Evolutionary conservation across 2,329 filamentous ascomycete species (phyloP).

Genomic region (Arthrobotrys sphaeroides): DNA sequence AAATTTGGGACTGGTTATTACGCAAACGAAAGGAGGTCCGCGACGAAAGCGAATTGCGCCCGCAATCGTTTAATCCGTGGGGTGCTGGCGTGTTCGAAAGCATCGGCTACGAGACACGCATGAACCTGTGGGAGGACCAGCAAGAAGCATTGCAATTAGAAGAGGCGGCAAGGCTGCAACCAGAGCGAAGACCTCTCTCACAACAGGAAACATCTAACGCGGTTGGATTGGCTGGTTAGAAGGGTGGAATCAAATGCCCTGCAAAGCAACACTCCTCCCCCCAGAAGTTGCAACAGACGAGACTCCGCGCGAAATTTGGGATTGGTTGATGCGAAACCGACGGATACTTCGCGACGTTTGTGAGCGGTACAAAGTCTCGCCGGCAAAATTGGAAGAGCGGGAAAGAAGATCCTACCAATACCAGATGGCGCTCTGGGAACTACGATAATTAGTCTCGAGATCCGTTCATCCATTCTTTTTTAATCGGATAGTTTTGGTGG

Average conservation of each 20-base stretch:
- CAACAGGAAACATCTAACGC: neutral
- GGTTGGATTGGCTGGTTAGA: neutral
- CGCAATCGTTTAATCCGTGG: conserved; percentile 38
- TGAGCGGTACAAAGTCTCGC: neutral
- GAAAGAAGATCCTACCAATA: conserved; percentile 7
- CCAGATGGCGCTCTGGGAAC: neutral
- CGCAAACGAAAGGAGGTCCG: conserved; percentile 42
- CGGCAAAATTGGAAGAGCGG: neutral
- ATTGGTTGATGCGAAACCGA: conserved; percentile 14
- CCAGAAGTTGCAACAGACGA: neutral
- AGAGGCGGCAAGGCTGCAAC: conserved; percentile 25
- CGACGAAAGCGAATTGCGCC: conserved; percentile 30
- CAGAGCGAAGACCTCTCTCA: conserved; percentile 19
- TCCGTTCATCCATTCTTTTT: neutral
- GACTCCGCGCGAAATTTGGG: neutral
- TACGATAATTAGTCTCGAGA: neutral
- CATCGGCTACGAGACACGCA: conserved; percentile 36
- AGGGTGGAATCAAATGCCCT: conserved; percentile 1
- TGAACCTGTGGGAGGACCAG: conserved; percentile 44
- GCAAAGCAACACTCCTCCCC: conserved; percentile 11
- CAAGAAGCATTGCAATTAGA: conserved; percentile 24
- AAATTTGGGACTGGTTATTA: conserved; percentile 47
- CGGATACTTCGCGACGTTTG: neutral
- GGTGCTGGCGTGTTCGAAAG: conserved; percentile 34
- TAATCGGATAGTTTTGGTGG: too few species aligned